A percentile compares a stretch with the other conserved stretches of the same genome.
phyloP scores from a whole-genome alignment of 495 filamentous ascomycete genomes.

The Penicillium riverlandense region DNA sequence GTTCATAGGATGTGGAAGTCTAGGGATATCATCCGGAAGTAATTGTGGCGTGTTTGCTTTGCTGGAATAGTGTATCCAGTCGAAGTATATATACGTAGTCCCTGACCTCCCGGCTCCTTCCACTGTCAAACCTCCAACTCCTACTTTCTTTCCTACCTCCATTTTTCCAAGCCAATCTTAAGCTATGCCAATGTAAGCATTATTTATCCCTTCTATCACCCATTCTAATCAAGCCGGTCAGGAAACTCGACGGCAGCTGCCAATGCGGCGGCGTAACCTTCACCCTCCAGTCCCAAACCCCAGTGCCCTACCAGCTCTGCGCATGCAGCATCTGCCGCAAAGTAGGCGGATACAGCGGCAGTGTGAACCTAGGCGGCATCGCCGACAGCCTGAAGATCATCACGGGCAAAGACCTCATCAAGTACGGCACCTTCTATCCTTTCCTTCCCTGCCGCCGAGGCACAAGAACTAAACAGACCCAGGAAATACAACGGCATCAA shows the following conservation, averaged over 20 bases:
- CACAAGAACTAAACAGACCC: background rate
- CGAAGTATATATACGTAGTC: too few species aligned
- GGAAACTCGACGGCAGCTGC: slow-evolving; percentile 47
- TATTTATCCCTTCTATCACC: background rate
- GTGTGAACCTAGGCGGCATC: slow-evolving; percentile 46
- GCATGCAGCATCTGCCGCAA: slow-evolving; percentile 53
- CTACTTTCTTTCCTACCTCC: too few species aligned
- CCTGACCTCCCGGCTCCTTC: too few species aligned
- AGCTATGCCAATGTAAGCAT: slow-evolving; percentile 20
- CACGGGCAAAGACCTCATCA: slow-evolving; percentile 43
- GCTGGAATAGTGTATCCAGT: background rate
- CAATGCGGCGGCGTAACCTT: slow-evolving; percentile 49
- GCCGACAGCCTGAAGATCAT: slow-evolving; percentile 38
- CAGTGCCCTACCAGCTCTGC: slow-evolving; percentile 50
- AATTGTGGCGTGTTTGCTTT: background rate
- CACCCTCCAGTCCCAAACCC: slow-evolving; percentile 42
- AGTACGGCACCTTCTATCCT: slow-evolving; percentile 14
- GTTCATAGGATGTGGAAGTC: background rate
- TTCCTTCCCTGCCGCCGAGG: too few species aligned
- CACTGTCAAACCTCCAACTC: too few species aligned
- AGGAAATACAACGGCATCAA: slow-evolving; percentile 48
- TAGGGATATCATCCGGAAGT: too few species aligned
- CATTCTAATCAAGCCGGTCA: slow-evolving; percentile 9
- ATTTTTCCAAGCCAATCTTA: background rate
- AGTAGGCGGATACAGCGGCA: slow-evolving; percentile 40